Evolutionary conservation across 164 flowering plant species (phyloP).

Genomic region (Piper betle): DNA sequence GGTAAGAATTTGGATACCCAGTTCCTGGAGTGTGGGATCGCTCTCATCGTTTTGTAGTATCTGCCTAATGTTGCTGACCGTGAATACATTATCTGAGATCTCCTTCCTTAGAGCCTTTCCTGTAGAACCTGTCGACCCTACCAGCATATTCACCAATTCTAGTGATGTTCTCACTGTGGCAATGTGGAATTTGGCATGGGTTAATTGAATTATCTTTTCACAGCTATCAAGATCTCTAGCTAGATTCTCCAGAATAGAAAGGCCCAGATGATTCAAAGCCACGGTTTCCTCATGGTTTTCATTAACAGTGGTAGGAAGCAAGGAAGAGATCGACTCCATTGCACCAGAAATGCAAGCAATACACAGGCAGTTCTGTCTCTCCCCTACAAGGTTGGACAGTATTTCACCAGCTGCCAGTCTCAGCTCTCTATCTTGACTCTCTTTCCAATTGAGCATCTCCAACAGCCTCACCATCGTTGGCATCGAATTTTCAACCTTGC

Average conservation of each 20-base stretch:
- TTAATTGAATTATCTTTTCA: constrained; percentile 77
- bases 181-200: constrained; percentile 55
- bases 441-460: constrained; percentile 94
- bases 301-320: constrained; percentile 37
- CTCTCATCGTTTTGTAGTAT: constrained; percentile 54
- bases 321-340: constrained; percentile 86
- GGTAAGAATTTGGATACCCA: constrained; percentile 64
- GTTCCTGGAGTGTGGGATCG: constrained; percentile 43
- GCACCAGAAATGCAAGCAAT: constrained; percentile 91
- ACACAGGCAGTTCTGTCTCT: constrained; percentile 68
- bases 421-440: constrained; percentile 60
- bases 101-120: constrained; percentile 64
- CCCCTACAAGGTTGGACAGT: constrained; percentile 54
- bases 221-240: constrained; percentile 82
- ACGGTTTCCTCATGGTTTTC: constrained; percentile 39
- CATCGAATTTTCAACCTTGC: constrained; percentile 57
- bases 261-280: constrained; percentile 70
- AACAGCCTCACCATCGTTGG: constrained; percentile 65
- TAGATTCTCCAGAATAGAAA: constrained; percentile 66
- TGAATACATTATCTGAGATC: constrained; percentile 74
- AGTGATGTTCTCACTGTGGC: constrained; percentile 51
- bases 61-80: constrained; percentile 80
- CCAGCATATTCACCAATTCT: constrained; percentile 72
- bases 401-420: constrained; percentile 71
- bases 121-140: constrained; percentile 62